phyloP scores from a whole-genome alignment of 2,329 filamentous ascomycete genomes.

The Claviceps quebecensis region DNA sequence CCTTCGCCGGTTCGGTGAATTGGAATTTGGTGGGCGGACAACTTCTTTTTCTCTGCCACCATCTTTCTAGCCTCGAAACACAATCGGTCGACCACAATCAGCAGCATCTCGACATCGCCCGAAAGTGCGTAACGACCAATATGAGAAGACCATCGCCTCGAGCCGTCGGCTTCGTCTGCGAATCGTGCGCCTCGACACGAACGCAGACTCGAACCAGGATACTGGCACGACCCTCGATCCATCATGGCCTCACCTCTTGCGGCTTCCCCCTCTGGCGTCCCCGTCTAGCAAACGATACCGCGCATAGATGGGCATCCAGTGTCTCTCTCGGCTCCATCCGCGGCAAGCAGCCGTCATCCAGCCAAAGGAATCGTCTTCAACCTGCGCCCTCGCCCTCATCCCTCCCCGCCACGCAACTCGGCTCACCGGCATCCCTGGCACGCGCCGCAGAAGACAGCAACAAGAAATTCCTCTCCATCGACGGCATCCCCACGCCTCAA shows the following conservation, averaged over 20 bases:
- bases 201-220: conserved; percentile 13
- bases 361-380: background rate
- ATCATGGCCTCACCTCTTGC: conserved; percentile 12
- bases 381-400: background rate
- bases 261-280: background rate
- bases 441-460: conserved; percentile 27
- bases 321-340: conserved; percentile 8
- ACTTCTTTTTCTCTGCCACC: background rate
- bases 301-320: conserved; percentile 15
- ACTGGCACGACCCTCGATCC: conserved; percentile 12
- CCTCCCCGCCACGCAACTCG: conserved; percentile 1
- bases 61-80: background rate
- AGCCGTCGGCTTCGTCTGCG: conserved; percentile 26
- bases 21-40: too few species aligned
- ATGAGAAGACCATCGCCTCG: conserved; percentile 14
- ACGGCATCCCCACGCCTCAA: conserved; percentile 30
- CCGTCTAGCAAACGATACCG: conserved; percentile 2
- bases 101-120: background rate
- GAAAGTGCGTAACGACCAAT: background rate
- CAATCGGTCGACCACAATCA: background rate
- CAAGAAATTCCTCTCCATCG: conserved; percentile 28
- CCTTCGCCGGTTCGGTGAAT: too few species aligned
- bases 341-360: background rate
- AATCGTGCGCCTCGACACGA: conserved; percentile 26
- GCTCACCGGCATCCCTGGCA: conserved; percentile 26